Evolutionary conservation across 2,329 filamentous ascomycete genomes (phyloP), one percentile per base, ranked within the genome.

Genomic region (Arthroderma uncinatum): DNA sequence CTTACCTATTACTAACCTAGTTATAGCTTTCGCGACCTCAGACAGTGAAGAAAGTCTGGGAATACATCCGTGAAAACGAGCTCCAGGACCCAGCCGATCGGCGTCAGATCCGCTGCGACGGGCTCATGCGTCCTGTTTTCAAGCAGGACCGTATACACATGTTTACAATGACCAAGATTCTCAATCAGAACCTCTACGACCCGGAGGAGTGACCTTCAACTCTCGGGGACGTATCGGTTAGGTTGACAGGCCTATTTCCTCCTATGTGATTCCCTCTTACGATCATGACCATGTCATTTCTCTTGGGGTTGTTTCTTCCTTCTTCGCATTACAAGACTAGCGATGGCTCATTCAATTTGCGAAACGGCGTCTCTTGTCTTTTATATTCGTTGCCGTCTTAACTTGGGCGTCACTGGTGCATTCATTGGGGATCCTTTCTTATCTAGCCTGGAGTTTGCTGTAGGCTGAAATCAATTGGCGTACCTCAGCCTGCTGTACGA

Each of bases 151-250:
- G 82, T 66, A 87, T 98, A 53, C 89, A 97, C 73, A 98, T 98
- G 93, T 98, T 98, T 73, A 91, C 89, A 64, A 97, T 98, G 92
- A 97, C 95, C 78, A 96, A 96, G 77, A 82, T 95, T 14, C 82
- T 97, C 9, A 89, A 88, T 61, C 85, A 86, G 69, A 92, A 97
- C 67, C 78, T 97, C 39, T 96, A 95, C 68, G 87, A 86, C 1
- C 79, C 88, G 14, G 60, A 62, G 53, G 61, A 61, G 36, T 61
- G 39, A 44, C 37, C 19, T 6, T 14, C 12, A 21, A 9, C 30
- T 19, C 8, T n/a, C 7, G 16, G 33, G 7, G 9, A n/a, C 12
- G 14, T 5, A 10, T 50, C 5, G 47, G 9, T 48, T 37, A 19
- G 10, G 16, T 10, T 42, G 19, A 42, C 39, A 7, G 6, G 39